A percentile compares a stretch with the other conserved stretches of the same genome.
phyloP scores from a whole-genome alignment of 208 protist species.

The Leishmania major region DNA sequence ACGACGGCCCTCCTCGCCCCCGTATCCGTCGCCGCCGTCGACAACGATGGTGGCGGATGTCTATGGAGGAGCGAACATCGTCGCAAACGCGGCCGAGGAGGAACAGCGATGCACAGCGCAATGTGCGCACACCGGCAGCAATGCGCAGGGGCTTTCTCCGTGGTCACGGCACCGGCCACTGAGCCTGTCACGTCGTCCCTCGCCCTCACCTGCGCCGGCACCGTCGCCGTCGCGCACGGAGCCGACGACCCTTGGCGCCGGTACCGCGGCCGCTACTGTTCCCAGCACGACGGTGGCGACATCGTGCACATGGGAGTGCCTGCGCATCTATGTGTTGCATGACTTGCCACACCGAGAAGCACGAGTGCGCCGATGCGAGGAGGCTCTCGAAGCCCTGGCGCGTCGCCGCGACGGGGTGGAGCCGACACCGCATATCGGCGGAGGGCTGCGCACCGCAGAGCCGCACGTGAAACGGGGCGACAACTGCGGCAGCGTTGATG shows the following conservation, averaged over 20 bases:
- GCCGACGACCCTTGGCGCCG: neutral
- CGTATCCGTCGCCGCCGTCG: neutral
- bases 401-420: neutral
- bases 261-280: neutral
- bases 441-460: neutral
- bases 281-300: neutral
- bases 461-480: neutral
- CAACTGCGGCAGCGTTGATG: neutral
- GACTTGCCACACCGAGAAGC: conserved; percentile 35
- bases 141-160: neutral
- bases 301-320: neutral
- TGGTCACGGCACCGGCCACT: conserved; percentile 27
- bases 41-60: neutral
- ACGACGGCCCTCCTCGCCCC: conserved; percentile 12
- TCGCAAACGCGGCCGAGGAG: neutral
- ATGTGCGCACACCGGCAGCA: neutral
- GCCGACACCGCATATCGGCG: neutral
- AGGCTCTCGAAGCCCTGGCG: conserved; percentile 7
- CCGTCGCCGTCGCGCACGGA: neutral
- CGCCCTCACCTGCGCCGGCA: conserved; percentile 11
- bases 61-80: neutral
- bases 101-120: neutral
- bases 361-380: conserved; percentile 29
- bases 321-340: conserved; percentile 44
- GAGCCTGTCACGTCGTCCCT: conserved; percentile 27